Conservation (phyloP, 1,284 basidiomycete genomes). For the Apiotrichum gamsii region DNA sequence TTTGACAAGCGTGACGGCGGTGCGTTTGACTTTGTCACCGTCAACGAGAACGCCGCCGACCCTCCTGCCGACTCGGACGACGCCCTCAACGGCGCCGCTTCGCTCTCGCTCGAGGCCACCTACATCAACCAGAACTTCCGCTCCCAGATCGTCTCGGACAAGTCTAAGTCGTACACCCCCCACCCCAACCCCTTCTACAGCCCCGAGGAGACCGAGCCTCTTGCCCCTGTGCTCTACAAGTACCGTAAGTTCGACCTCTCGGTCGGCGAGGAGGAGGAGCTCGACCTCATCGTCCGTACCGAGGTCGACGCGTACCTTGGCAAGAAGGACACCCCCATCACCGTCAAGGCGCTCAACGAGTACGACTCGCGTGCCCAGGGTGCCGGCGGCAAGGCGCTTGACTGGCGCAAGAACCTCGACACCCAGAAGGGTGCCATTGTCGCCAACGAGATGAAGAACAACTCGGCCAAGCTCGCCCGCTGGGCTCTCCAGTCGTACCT, state of each 20-base stretch:
- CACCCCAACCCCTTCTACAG: slow-evolving; percentile 95
- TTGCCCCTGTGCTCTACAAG: slow-evolving; percentile 91
- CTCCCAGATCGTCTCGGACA: slow-evolving; percentile 86
- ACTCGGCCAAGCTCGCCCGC: slow-evolving; percentile 94
- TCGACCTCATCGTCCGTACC: slow-evolving; percentile 88
- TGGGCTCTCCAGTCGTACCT: slow-evolving; percentile 96
- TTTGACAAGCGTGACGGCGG: slow-evolving; percentile 98
- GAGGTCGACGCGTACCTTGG: slow-evolving; percentile 89
- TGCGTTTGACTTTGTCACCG: slow-evolving; percentile 92
- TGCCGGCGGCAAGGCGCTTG: slow-evolving; percentile 59
- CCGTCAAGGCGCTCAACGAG: slow-evolving; percentile 93
- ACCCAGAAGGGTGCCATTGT: slow-evolving; percentile 95
- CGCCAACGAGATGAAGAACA: slow-evolving; percentile 99
- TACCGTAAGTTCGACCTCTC: slow-evolving; percentile 95
- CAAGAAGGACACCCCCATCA: slow-evolving; percentile 58
- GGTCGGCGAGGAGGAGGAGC: slow-evolving; percentile 75
- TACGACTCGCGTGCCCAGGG: slow-evolving; percentile 90
- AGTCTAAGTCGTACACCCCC: slow-evolving; percentile 53
- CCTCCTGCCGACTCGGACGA: slow-evolving; percentile 82
- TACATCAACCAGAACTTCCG: slow-evolving; percentile 99
- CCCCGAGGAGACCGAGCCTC: slow-evolving; percentile 84
- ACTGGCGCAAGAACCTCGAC: slow-evolving; percentile 95
- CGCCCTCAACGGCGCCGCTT: slow-evolving; percentile 78
- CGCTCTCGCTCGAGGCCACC: slow-evolving; percentile 91
- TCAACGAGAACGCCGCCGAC: slow-evolving; percentile 97